Conservation (phyloP, 1,284 basidiomycete species). For the Ustilago loliicola region DNA sequence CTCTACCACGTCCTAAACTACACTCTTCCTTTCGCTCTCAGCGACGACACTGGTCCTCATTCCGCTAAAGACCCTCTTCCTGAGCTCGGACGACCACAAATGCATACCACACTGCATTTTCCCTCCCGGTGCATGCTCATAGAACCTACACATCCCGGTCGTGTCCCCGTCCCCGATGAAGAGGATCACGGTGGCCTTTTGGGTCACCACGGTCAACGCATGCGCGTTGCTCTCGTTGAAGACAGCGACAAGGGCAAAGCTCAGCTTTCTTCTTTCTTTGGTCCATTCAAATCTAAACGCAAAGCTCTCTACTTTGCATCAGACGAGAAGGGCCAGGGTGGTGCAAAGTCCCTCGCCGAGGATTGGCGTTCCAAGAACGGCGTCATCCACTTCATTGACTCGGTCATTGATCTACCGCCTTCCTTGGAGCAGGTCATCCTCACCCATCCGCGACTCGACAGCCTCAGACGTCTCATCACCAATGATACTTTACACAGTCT, state of each 20-base stretch:
- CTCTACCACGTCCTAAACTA: conserved; percentile 96
- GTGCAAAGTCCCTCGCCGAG: conserved; percentile 72
- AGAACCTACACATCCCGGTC: conserved; percentile 72
- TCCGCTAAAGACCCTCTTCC: conserved; percentile 78
- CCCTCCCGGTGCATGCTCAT: conserved; percentile 88
- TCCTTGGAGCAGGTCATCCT: conserved; percentile 73
- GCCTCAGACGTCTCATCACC: conserved; percentile 69
- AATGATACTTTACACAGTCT: conserved; percentile 50
- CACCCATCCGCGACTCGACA: conserved; percentile 60
- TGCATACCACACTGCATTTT: conserved; percentile 69
- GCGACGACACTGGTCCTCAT: conserved; percentile 73
- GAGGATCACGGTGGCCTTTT: conserved; percentile 77
- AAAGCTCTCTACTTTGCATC: conserved; percentile 74
- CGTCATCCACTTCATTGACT: conserved; percentile 80
- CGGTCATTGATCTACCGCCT: conserved; percentile 82
- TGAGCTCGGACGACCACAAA: conserved; percentile 65
- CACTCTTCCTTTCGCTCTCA: conserved; percentile 73
- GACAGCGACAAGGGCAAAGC: conserved; percentile 5
- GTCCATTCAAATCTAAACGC: conserved; percentile 9
- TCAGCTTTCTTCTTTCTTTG: background rate
- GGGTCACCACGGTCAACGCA: conserved; percentile 83
- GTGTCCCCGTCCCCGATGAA: conserved; percentile 62
- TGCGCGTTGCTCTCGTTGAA: conserved; percentile 74
- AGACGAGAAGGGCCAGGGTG: conserved; percentile 80
- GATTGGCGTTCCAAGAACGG: conserved; percentile 76